Evolutionary conservation across 352 stramenopile genomes (phyloP), one percentile per base, ranked within the genome.

Genomic region (Pythium guiyangense): DNA sequence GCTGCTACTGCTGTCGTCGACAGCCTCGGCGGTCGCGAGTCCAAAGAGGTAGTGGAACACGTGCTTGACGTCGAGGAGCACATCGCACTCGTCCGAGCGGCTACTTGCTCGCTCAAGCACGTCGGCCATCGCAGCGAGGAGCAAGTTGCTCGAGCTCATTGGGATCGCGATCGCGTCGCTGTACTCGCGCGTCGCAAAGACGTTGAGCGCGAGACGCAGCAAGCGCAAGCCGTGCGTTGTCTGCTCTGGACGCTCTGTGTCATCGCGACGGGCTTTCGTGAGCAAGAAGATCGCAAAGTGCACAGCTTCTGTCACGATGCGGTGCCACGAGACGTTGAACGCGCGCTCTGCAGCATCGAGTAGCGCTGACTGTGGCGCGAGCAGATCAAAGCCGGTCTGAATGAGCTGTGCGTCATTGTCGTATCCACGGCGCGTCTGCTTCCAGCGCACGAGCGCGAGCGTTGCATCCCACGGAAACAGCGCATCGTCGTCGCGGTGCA

Each of bases 21-120:
- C 9, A 5, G 44, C 4, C 20, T 20, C 31, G 9, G 42, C 25
- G 2, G 37, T 37, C 5, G 66, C 49, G 22, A 91, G 72, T 0
- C 73, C 77, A 52, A 94, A 94, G 0, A 94, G 68, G 39, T 78
- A 86, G 2, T 74, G 40, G 20, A 92, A 77, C 34, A 90, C 77
- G 43, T 74, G 63, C 46, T 77, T 77, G 26, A 90, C 79, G 39
- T 90, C 79, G 15, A 61, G 51, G 4, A 91, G 57, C 10, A 66
- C 71, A 29, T 73, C 51, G 37, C 73, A 26, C 9, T 61, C 52
- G 0, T 74, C 52, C 5, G 37, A 35, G 10, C 49, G 39, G 3
- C 4, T n/a, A 12, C 31, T 63, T 46, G 52, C 37, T 34, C 67
- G 68, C 58, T 84, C 80, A 20, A 94, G 62, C 51, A 72, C 76